phyloP scores from a whole-genome alignment of 2,329 filamentous ascomycete genomes.

The Clarireedia homoeocarpa region DNA sequence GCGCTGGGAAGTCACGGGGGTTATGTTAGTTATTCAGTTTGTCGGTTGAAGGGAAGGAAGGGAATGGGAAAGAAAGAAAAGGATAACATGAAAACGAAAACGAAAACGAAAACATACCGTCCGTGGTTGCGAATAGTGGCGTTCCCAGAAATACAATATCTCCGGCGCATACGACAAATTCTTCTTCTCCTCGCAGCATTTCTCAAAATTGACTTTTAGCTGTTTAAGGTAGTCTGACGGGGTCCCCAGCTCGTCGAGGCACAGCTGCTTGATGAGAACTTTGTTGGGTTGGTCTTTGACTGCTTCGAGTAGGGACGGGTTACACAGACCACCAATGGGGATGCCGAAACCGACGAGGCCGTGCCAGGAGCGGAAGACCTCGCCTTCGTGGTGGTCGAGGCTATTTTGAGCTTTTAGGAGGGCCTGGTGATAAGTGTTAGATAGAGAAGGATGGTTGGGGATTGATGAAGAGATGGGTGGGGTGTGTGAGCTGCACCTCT shows the following conservation, averaged over 20 bases:
- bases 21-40: neutral
- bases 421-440: neutral
- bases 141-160: constrained; percentile 7
- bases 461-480: too few relatives aligned
- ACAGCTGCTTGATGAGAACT: neutral
- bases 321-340: constrained; percentile 1
- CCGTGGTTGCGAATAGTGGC: neutral
- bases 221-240: neutral
- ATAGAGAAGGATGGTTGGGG: neutral
- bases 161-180: neutral
- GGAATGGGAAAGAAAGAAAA: neutral
- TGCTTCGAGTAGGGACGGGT: constrained; percentile 1
- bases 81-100: neutral
- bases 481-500: neutral
- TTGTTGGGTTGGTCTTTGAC: constrained; percentile 7
- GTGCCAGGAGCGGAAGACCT: neutral
- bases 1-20: neutral
- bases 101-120: neutral
- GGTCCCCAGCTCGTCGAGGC: neutral
- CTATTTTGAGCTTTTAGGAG: neutral
- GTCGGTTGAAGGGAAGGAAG: too few relatives aligned
- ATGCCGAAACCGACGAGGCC: constrained; percentile 8
- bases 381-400: neutral
- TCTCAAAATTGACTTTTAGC: constrained; percentile 1
- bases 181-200: neutral